Evolutionary conservation across 1,139 yeast genomes (phyloP).

Genomic region (Geotrichum cucujoidarum): DNA sequence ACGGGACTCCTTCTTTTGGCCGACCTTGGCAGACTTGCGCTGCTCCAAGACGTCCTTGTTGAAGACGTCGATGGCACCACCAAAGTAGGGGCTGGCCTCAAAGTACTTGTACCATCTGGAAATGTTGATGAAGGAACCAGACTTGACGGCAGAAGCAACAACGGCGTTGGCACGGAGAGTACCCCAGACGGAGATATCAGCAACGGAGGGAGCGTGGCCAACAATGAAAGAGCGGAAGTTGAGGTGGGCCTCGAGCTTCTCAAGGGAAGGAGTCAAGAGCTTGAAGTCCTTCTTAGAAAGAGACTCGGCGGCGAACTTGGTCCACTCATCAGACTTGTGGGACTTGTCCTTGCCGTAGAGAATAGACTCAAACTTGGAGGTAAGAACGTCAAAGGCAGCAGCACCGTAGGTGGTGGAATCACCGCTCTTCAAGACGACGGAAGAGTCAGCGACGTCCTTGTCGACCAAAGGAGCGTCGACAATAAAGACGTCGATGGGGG

Average conservation of each 20-base stretch:
- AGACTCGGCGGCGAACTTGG: conserved; percentile 60
- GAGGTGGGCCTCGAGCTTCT: conserved; percentile 73
- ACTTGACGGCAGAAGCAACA: conserved; percentile 85
- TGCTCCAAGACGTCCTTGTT: conserved; percentile 65
- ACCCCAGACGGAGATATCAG: conserved; percentile 93
- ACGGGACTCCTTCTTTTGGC: conserved; percentile 46
- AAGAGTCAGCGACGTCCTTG: conserved; percentile 35
- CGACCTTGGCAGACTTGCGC: conserved; percentile 61
- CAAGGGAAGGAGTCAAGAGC: conserved; percentile 71
- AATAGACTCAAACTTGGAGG: conserved; percentile 38
- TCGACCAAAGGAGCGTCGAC: conserved; percentile 40
- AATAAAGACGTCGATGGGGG: conserved; percentile 56
- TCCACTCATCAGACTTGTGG: conserved; percentile 47
- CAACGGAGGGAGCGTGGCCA: conserved; percentile 62
- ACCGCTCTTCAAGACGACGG: conserved; percentile 45
- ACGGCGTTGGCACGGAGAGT: conserved; percentile 86
- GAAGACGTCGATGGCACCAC: conserved; percentile 63
- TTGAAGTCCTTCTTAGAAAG: conserved; percentile 83
- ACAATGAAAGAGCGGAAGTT: conserved; percentile 77
- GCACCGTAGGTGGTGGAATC: conserved; percentile 44
- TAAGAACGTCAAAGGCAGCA: conserved; percentile 45
- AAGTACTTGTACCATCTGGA: conserved; percentile 90
- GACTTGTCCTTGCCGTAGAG: conserved; percentile 30
- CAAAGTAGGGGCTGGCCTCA: conserved; percentile 62
- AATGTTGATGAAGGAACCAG: conserved; percentile 74